Conservation (phyloP, 2,329 filamentous ascomycete genomes). For the Hymenoscyphus albidus region DNA sequence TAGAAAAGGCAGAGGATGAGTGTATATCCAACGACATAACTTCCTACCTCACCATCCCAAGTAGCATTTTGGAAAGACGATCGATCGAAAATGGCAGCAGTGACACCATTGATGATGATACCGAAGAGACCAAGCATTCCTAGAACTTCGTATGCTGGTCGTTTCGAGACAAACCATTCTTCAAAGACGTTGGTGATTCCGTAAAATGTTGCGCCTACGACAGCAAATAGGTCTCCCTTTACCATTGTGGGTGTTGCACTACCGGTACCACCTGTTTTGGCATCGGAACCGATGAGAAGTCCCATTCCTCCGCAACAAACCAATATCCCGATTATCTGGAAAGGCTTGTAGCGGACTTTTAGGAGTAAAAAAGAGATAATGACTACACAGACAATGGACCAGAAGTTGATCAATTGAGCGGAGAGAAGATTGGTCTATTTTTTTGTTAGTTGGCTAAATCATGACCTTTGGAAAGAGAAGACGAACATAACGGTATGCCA, state of each 20-base stretch:
- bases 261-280: constrained; percentile 65
- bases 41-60: constrained; percentile 66
- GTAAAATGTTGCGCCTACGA: constrained; percentile 87
- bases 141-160: constrained; percentile 88
- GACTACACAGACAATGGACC: constrained; percentile 93
- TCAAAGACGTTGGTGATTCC: constrained; percentile 88
- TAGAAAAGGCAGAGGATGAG: constrained; percentile 82
- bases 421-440: constrained; percentile 82
- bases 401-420: constrained; percentile 96
- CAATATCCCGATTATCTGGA: constrained; percentile 82
- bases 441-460: constrained; percentile 7
- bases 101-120: constrained; percentile 84
- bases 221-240: constrained; percentile 89
- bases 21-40: constrained; percentile 89
- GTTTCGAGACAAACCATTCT: constrained; percentile 86
- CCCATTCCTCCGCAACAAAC: constrained; percentile 89
- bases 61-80: constrained; percentile 59
- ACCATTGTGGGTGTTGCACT: constrained; percentile 66
- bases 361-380: constrained; percentile 78
- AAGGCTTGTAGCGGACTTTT: constrained; percentile 81
- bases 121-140: constrained; percentile 87
- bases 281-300: constrained; percentile 80
- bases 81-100: constrained; percentile 90
- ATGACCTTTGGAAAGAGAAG: background rate
- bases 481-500: constrained; percentile 68